These are phyloP conservation scores for Salinomyces thailandicus DNA, from an alignment of 2,329 filamentous ascomycete species.

Conservation along the genomic window DNA sequence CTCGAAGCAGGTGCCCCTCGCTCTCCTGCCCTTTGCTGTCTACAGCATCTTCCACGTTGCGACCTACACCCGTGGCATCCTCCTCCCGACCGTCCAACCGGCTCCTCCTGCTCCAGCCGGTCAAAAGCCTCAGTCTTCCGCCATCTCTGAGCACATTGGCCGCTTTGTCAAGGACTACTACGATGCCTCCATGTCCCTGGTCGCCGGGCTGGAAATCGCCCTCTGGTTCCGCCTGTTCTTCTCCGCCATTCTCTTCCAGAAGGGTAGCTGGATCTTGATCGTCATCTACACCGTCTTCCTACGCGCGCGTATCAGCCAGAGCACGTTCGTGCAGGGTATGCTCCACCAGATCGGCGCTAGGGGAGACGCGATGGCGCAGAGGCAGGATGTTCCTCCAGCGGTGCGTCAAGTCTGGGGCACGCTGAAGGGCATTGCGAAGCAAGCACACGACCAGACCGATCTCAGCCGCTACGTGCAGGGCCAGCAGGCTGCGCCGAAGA, in stretches of 20 bases:
- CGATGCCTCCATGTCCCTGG: conserved; percentile 87
- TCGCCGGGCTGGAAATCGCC: conserved; percentile 75
- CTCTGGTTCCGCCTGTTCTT: conserved; percentile 76
- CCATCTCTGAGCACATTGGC: conserved; percentile 72
- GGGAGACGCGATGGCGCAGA: conserved; percentile 70
- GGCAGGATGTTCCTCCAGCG: conserved; percentile 74
- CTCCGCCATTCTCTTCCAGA: conserved; percentile 76
- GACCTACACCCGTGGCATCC: conserved; percentile 86
- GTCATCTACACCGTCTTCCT: conserved; percentile 83
- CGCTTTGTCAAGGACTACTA: conserved; percentile 97
- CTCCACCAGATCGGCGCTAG: conserved; percentile 62
- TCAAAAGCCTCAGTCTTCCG: conserved; percentile 49
- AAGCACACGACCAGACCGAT: conserved; percentile 73
- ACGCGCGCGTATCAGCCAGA: conserved; percentile 80
- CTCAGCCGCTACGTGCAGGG: conserved; percentile 59
- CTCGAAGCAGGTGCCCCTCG: conserved; percentile 77
- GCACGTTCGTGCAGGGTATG: conserved; percentile 79
- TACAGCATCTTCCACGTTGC: conserved; percentile 98
- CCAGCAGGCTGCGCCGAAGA: conserved; percentile 48
- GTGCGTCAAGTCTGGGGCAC: conserved; percentile 70
- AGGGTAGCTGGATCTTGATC: conserved; percentile 82
- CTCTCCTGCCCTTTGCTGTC: conserved; percentile 85
- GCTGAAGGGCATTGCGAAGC: conserved; percentile 60
- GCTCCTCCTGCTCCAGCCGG: conserved; percentile 43
- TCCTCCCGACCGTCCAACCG: conserved; percentile 77